phyloP scores from a whole-genome alignment of 805 yeast genomes.

The Ogataea populi-albae region DNA sequence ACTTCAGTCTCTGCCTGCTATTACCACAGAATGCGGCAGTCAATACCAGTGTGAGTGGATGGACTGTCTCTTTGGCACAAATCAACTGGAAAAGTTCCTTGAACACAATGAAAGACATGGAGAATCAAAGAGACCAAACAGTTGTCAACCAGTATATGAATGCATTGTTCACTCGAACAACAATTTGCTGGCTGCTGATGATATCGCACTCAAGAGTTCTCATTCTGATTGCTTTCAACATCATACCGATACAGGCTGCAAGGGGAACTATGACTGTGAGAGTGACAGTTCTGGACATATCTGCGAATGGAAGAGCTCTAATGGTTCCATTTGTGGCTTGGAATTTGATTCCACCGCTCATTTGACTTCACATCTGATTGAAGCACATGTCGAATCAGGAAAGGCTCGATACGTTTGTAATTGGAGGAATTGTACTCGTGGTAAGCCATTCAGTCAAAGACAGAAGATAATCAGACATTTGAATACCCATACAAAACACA shows the following conservation, averaged over 20 bases:
- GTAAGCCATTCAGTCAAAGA: slow-evolving; percentile 68
- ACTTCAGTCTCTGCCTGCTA: too few relatives aligned
- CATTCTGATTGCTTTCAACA: too few relatives aligned
- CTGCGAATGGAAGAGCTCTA: slow-evolving; percentile 39
- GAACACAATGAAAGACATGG: slow-evolving; percentile 44
- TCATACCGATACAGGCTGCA: too few relatives aligned
- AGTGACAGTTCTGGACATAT: slow-evolving; percentile 13
- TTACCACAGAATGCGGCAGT: too few relatives aligned
- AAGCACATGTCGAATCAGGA: slow-evolving; percentile 71
- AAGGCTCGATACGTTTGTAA: slow-evolving; percentile 64
- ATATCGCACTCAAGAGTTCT: too few relatives aligned
- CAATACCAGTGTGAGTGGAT: slow-evolving; percentile 68
- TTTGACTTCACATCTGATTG: slow-evolving; percentile 68
- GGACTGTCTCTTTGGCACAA: slow-evolving; percentile 59
- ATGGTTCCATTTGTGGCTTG: slow-evolving; percentile 42
- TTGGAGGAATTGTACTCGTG: slow-evolving; percentile 78
- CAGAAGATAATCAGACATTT: slow-evolving; percentile 86
- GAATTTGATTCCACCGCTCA: slow-evolving; percentile 53
- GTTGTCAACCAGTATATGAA: too few relatives aligned
- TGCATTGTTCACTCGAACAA: too few relatives aligned
- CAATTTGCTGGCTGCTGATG: too few relatives aligned
- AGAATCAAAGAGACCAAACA: neutral
- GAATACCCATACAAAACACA: slow-evolving; percentile 81
- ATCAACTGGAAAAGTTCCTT: slow-evolving; percentile 51
- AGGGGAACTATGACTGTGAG: too few relatives aligned